A percentile compares a stretch with the other conserved stretches of the same genome.
Conservation (phyloP, 352 stramenopile genomes). For the Albugo laibachii region DNA sequence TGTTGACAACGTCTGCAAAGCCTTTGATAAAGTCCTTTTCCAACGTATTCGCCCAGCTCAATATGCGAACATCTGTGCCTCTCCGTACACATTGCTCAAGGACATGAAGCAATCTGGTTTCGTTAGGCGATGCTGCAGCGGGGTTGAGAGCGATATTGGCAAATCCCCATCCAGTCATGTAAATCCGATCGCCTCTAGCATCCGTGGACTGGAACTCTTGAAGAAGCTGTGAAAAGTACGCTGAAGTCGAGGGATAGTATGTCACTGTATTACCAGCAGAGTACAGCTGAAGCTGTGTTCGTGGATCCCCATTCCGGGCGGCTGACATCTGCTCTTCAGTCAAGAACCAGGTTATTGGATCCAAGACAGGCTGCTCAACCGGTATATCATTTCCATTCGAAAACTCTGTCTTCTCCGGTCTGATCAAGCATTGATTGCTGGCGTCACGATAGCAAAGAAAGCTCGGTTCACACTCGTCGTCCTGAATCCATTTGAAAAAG, state of each 20-base stretch:
- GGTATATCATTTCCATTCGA: no score
- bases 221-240: slow-evolving; percentile 1
- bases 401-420: no score
- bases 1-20: no score
- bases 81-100: slow-evolving; percentile 5
- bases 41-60: slow-evolving; percentile 1
- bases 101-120: slow-evolving; percentile 4
- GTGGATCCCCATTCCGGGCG: slow-evolving; percentile 1
- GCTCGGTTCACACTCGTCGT: no score
- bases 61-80: slow-evolving; percentile 4
- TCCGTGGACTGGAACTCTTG: neutral
- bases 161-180: slow-evolving; percentile 11
- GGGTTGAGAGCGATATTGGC: slow-evolving; percentile 9
- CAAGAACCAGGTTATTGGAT: slow-evolving; percentile 6
- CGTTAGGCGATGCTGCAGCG: slow-evolving; percentile 1
- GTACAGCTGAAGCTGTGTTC: neutral
- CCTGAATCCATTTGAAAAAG: no score
- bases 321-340: slow-evolving; percentile 3
- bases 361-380: slow-evolving; percentile 3
- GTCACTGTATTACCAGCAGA: slow-evolving; percentile 4
- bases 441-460: neutral
- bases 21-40: neutral
- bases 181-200: neutral
- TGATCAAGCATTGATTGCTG: neutral
- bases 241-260: neutral